Base-by-base conservation (phyloP, 2,329 filamentous ascomycete genomes). In the Beauveria medogensis region DNA sequence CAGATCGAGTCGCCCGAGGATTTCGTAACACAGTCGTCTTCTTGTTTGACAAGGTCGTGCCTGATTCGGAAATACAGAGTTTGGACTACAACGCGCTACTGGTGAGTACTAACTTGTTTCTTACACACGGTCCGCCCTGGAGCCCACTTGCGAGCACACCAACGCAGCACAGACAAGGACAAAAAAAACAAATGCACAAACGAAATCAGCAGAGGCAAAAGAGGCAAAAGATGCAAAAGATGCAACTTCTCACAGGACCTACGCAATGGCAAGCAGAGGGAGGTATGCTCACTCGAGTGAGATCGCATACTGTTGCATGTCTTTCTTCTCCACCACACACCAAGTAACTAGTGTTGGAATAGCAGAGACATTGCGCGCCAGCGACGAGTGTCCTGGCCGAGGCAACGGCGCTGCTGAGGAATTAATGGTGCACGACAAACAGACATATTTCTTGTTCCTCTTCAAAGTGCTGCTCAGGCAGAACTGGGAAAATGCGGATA, bases 101-200 rank as follows among this genome's bases (percentile, higher is more conserved):
- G 58, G 58, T 60, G 43, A 60, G 58, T 60, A 30, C 58, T 60
- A 54, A 60, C 58, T 54, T 54, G 24, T 60, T 60, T 60, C 58
- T 60, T 54, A 60, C 58, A 30, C 43, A 47, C 46, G 37, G 28
- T 60, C 58, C 58, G 40, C 37, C 47, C 50, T 14, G 12, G 16
- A 54, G 41, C 40, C 58, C 58, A 52, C 47, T 34, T 24, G 37
- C 20, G 30, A 53, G 22, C 56, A 59, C 48, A 24, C 37, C n/a
- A 48, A 34, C 44, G 20, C 6, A 37, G 26, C 20, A 22, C 26
- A 44, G 43, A 40, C 26, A 10, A 37, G 34, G 26, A 26, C 22
- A 2, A 46, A 34, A 37, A 47, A 30, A 6, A 47, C 18, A 40
- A 20, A 30, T 3, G 20, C 20, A 41, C 28, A 4, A 26, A 28